Percentiles rank a stretch among this genome's conserved stretches.
Conservation (phyloP, 495 filamentous ascomycete genomes). For the Tuber aestivum region DNA sequence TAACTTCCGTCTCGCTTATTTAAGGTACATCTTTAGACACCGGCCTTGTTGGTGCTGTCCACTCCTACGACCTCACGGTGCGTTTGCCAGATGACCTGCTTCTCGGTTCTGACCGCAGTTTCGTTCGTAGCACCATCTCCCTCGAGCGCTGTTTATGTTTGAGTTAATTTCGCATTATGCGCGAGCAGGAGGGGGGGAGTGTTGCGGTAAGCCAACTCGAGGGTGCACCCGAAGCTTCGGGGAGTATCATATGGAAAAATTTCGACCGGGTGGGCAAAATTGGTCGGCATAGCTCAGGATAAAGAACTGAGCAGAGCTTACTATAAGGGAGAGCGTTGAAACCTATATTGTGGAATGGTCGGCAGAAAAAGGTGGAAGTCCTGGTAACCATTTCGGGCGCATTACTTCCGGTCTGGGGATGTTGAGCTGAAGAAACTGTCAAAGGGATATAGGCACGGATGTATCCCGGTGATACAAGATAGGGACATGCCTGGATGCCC, state of each 20-base stretch:
- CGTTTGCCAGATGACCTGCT: slow-evolving; percentile 42
- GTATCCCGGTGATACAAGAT: too few relatives aligned
- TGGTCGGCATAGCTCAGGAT: background rate
- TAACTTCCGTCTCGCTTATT: background rate
- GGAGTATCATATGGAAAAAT: slow-evolving; percentile 63
- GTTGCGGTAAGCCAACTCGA: slow-evolving; percentile 60
- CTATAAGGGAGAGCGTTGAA: slow-evolving; percentile 64
- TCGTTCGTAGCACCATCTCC: slow-evolving; percentile 49
- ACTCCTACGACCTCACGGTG: slow-evolving; percentile 12
- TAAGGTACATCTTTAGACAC: background rate
- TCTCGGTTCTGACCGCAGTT: slow-evolving; percentile 49
- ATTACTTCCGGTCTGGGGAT: slow-evolving; percentile 46
- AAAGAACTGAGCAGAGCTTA: slow-evolving; percentile 38
- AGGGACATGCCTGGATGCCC: too few relatives aligned
- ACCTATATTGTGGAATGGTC: slow-evolving; percentile 61
- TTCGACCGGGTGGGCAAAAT: slow-evolving; percentile 57
- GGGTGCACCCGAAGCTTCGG: slow-evolving; percentile 58
- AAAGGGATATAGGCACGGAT: slow-evolving; percentile 55
- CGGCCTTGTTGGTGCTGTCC: background rate
- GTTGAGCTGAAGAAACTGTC: slow-evolving; percentile 56
- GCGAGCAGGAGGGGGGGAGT: slow-evolving; percentile 12
- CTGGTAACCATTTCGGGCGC: slow-evolving; percentile 51
- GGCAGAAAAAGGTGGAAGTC: slow-evolving; percentile 61
- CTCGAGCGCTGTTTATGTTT: slow-evolving; percentile 50
- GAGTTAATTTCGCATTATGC: background rate